A percentile compares a stretch with the other conserved stretches of the same genome.
phyloP scores from a whole-genome alignment of 257 asterid species.

The Solanum medicagineum region DNA sequence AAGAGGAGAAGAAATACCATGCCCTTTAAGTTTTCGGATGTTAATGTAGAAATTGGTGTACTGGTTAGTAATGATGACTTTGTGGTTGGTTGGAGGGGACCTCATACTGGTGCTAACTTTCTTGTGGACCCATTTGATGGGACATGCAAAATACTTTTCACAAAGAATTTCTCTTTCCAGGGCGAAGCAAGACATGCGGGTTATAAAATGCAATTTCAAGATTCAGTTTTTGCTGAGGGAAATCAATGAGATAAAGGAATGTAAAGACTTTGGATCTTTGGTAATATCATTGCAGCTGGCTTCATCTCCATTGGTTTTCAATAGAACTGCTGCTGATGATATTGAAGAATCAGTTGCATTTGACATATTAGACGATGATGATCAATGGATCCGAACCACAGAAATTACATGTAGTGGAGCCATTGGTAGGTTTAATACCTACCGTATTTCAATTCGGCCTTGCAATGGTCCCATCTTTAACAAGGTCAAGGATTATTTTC shows the following conservation, averaged over 20 bases:
- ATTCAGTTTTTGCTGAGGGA: constrained; percentile 60
- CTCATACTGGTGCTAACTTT: constrained; percentile 46
- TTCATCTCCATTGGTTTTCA: constrained; percentile 59
- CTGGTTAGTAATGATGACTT: constrained; percentile 51
- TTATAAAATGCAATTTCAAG: constrained; percentile 63
- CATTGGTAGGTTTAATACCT: constrained; percentile 70
- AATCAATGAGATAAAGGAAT: constrained; percentile 41
- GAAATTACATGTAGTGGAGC: constrained; percentile 76
- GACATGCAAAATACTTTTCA: constrained; percentile 52
- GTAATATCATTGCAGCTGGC: constrained; percentile 48
- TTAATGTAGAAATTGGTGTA: constrained; percentile 45
- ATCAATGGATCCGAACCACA: constrained; percentile 92
- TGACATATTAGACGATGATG: constrained; percentile 85
- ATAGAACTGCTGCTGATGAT: constrained; percentile 89
- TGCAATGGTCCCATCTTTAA: constrained; percentile 26
- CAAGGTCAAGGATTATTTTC: constrained; percentile 40
- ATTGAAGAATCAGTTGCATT: constrained; percentile 56
- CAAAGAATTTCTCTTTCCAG: constrained; percentile 45
- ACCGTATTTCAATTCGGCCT: constrained; percentile 50
- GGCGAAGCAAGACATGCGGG: constrained; percentile 23
- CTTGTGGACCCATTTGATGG: constrained; percentile 69
- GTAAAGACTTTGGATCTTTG: constrained; percentile 19
- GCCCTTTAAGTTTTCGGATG: constrained; percentile 47
- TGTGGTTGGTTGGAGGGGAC: constrained; percentile 69
- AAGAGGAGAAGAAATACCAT: constrained; percentile 52